A percentile compares a stretch with the other conserved stretches of the same genome.
phyloP scores from a whole-genome alignment of 805 yeast genomes.

The Zygosaccharomyces gambellarensis region DNA sequence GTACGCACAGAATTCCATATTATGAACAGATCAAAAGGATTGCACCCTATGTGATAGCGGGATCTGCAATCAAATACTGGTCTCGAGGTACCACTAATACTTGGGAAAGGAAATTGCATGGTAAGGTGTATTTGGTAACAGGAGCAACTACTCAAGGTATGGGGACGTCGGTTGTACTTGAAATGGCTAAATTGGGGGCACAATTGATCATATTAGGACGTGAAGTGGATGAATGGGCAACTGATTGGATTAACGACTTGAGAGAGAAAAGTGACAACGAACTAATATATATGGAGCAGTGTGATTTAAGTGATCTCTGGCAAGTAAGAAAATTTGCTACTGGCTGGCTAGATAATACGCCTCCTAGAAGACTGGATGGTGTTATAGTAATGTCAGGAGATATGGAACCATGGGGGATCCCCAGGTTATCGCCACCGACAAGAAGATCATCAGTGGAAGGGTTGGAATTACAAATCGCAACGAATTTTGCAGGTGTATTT shows the following conservation, averaged over 20 bases:
- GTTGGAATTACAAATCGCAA: constrained; percentile 76
- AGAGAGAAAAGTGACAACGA: constrained; percentile 65
- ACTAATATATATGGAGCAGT: constrained; percentile 84
- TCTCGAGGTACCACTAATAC: constrained; percentile 77
- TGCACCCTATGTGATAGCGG: constrained; percentile 49
- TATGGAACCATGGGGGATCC: constrained; percentile 58
- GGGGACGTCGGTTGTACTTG: constrained; percentile 71
- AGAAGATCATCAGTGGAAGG: constrained; percentile 75
- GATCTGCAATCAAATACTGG: constrained; percentile 59
- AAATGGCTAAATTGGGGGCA: constrained; percentile 78
- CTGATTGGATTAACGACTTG: constrained; percentile 74
- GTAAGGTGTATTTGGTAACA: constrained; percentile 73
- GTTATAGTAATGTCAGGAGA: constrained; percentile 85
- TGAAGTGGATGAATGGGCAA: constrained; percentile 65
- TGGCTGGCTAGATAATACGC: constrained; percentile 84
- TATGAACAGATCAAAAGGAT: constrained; percentile 54
- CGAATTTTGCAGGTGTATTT: constrained; percentile 75
- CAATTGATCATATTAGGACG: constrained; percentile 73
- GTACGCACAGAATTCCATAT: constrained; percentile 71
- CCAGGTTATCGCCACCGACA: constrained; percentile 29
- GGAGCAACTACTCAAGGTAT: constrained; percentile 91
- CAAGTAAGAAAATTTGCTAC: constrained; percentile 89
- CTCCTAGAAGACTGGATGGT: constrained; percentile 89
- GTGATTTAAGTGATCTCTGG: constrained; percentile 69
- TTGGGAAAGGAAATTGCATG: constrained; percentile 91